Base-by-base conservation (phyloP, 345 rosid genomes). In the Angophora floribunda region DNA sequence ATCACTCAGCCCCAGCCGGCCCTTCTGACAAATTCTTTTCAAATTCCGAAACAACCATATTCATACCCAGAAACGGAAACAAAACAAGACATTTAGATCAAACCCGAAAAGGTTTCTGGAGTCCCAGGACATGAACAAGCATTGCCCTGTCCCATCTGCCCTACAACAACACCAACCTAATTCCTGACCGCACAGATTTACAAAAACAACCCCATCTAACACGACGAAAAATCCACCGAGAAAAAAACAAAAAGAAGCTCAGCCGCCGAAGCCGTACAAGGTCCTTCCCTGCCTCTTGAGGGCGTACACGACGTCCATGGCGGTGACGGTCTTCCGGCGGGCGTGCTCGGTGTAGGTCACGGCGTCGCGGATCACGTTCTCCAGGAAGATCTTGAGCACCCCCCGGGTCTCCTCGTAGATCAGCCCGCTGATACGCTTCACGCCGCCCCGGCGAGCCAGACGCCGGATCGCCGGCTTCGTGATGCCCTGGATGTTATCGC, bases 341-440 rank as follows among this genome's bases (percentile, higher is more conserved):
- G 82, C 82, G 82, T 75, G 82, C 82, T 75, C 82, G 49, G 82
- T 75, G 82, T 75, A 75, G 82, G 82, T 75, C 28, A 75, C 82
- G 28, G 82, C 82, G 14, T 75, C 82, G 26, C 82, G 82, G 82
- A 75, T 75, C 13, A 75, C 82, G 49, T 75, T 75, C 82, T 75
- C 82, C 49, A 75, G 82, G 82, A 75, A 75, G 49, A 75, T 75
- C 82, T 75, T 75, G 26, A 75, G 82, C 26, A 75, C 82, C 26
- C 82, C 82, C 13, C 82, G 82, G 49, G 82, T 75, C 82, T 75
- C 82, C 82, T 75, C 82, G 79, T 93, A 93, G 88, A 93, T 93
- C 3, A 93, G 86, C n/a, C 94, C 94, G 67, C 94, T 93, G 86
- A 93, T 93, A 51, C 94, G 91, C 92, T 93, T 93, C 36, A 93